Percentiles rank a stretch among this genome's conserved stretches.
Conservation (phyloP, 176 grass and related monocot genomes). For the Zoysia pacifica region DNA sequence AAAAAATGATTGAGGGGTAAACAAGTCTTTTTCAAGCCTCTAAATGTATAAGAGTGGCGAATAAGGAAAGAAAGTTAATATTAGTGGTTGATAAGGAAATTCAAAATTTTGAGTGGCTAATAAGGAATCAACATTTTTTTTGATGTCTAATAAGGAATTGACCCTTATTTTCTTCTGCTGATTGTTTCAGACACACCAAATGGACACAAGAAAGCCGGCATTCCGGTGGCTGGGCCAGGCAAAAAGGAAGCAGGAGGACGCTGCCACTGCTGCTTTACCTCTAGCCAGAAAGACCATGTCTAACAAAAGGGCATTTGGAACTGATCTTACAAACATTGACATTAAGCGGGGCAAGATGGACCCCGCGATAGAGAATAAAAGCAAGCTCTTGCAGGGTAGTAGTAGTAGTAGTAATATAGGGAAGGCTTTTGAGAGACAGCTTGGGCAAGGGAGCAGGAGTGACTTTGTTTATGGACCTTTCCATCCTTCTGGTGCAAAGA, state of each 20-base stretch:
- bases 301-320: slow-evolving; percentile 83
- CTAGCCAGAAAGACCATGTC: slow-evolving; percentile 22
- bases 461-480: slow-evolving; percentile 88
- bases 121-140: too few relatives aligned
- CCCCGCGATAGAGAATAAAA: slow-evolving; percentile 38
- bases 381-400: slow-evolving; percentile 22
- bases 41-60: too few relatives aligned
- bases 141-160: too few relatives aligned
- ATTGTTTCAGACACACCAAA: slow-evolving; percentile 68
- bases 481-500: slow-evolving; percentile 58
- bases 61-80: too few relatives aligned
- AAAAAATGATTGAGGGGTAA: too few relatives aligned
- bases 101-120: too few relatives aligned
- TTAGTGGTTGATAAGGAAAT: too few relatives aligned
- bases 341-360: slow-evolving; percentile 59
- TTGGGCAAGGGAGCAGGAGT: slow-evolving; percentile 46
- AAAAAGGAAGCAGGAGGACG: slow-evolving; percentile 45
- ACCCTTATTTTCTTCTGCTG: slow-evolving; percentile 1
- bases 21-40: too few relatives aligned
- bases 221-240: slow-evolving; percentile 83
- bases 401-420: slow-evolving; percentile 40
- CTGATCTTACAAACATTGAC: slow-evolving; percentile 75
- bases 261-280: slow-evolving; percentile 23
- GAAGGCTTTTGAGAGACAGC: slow-evolving; percentile 49
- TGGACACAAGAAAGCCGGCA: slow-evolving; percentile 77